Conservation (phyloP, 169 alveolate genomes). For the Plasmodium chabaudi region DNA sequence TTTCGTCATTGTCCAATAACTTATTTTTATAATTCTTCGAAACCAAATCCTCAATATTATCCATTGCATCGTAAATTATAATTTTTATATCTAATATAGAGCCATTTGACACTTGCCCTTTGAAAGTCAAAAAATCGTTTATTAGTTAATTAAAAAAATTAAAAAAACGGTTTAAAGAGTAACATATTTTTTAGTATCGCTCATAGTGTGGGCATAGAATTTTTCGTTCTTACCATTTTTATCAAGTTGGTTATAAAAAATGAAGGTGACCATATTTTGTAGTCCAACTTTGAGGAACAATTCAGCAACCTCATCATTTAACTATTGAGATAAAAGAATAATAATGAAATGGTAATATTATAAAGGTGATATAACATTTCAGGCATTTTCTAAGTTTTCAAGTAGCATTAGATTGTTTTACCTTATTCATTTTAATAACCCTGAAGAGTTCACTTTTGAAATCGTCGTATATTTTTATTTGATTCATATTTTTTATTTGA, state of each 20-base stretch:
- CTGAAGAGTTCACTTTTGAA: constrained; percentile 11
- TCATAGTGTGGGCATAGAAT: no score
- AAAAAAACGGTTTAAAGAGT: background rate
- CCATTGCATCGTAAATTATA: constrained; percentile 14
- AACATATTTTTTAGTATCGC: background rate
- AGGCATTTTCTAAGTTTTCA: no score
- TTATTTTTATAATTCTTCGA: background rate
- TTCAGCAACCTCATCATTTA: constrained; percentile 21
- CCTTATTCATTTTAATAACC: constrained; percentile 33
- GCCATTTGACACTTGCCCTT: background rate
- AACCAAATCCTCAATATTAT: background rate
- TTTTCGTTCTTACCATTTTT: background rate
- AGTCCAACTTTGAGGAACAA: constrained; percentile 25
- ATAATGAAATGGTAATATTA: background rate
- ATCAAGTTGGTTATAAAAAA: constrained; percentile 9
- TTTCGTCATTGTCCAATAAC: constrained; percentile 5
- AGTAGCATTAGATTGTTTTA: background rate
- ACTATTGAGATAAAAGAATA: constrained; percentile 2
- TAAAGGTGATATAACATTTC: no score
- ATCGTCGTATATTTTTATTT: constrained; percentile 7
- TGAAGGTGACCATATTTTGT: constrained; percentile 13
- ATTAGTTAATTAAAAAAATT: background rate
- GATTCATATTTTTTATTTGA: constrained; percentile 16
- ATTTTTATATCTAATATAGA: constrained; percentile 51
- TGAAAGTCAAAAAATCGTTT: background rate